Evolutionary conservation across 2,329 filamentous ascomycete species (phyloP).

Genomic region (Penicillium sp.): DNA sequence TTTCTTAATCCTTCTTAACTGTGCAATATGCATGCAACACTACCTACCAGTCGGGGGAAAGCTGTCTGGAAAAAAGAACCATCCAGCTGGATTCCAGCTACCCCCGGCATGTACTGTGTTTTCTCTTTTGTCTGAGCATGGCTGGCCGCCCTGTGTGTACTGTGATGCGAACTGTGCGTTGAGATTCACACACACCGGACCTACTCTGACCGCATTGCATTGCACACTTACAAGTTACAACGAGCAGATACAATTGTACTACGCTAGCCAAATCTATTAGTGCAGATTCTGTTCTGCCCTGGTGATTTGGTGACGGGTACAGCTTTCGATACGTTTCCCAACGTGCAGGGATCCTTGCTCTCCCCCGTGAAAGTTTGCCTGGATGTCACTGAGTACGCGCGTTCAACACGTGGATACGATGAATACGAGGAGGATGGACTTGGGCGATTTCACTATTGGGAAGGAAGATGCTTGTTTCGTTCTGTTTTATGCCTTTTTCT

Average conservation of each 20-base stretch:
- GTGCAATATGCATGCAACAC: conserved; percentile 11
- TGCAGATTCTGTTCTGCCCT: background rate
- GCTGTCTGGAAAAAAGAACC: background rate
- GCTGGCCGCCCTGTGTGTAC: background rate
- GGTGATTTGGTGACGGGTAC: conserved; percentile 3
- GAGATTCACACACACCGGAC: background rate
- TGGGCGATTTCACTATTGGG: background rate
- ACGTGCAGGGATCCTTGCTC: conserved; percentile 1
- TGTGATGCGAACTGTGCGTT: background rate
- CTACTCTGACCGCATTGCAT: background rate
- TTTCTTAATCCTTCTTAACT: conserved; percentile 2
- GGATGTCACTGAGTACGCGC: conserved; percentile 10
- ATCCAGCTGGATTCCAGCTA: conserved; percentile 1
- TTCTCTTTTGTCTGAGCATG: background rate
- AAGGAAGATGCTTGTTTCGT: conserved; percentile 7
- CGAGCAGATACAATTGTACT: conserved; percentile 5
- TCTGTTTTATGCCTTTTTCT: conserved; percentile 12
- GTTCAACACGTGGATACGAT: conserved; percentile 22
- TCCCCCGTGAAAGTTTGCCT: background rate
- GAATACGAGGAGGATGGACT: conserved; percentile 2
- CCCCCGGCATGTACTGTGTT: conserved; percentile 1
- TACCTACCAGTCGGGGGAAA: conserved; percentile 2
- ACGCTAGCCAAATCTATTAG: background rate
- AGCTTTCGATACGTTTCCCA: background rate
- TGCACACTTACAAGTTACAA: conserved; percentile 1